phyloP scores from a whole-genome alignment of 805 yeast genomes.

The Metschnikowia arizonensis region DNA sequence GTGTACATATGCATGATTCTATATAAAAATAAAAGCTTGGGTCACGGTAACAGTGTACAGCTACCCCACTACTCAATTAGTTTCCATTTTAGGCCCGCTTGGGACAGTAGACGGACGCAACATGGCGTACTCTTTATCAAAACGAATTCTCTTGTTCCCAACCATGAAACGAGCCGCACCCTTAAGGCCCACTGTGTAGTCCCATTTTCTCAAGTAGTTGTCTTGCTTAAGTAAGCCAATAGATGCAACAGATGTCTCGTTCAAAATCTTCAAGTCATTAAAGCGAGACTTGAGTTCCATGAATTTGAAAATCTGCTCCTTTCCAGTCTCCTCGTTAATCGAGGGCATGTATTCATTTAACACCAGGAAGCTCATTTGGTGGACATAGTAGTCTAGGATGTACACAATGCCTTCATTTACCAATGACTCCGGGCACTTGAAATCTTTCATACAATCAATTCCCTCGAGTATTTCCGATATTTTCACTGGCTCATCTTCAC shows the following conservation, averaged over 20 bases:
- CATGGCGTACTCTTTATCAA: conserved; percentile 33
- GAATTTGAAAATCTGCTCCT: conserved; percentile 45
- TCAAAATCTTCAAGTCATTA: conserved; percentile 35
- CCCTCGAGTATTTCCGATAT: conserved; percentile 27
- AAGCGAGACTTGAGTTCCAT: conserved; percentile 43
- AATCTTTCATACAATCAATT: conserved; percentile 33
- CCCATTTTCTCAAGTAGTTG: conserved; percentile 45
- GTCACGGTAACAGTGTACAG: not conserved
- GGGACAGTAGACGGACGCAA: conserved; percentile 12
- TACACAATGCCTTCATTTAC: conserved; percentile 53
- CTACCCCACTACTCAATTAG: not conserved
- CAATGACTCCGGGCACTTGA: conserved; percentile 40
- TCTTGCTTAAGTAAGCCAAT: conserved; percentile 37
- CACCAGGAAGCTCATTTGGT: conserved; percentile 49
- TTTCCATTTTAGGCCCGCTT: not conserved
- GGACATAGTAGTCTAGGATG: conserved; percentile 57
- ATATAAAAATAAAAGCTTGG: not conserved
- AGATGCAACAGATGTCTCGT: conserved; percentile 26
- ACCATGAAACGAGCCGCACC: conserved; percentile 51
- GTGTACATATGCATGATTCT: conserved; percentile 2
- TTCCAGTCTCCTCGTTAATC: conserved; percentile 33
- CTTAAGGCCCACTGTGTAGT: conserved; percentile 33
- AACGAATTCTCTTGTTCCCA: conserved; percentile 45
- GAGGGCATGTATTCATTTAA: conserved; percentile 43
- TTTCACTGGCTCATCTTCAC: conserved; percentile 11